Evolutionary conservation across 352 stramenopile genomes (phyloP), one percentile per base, ranked within the genome.

Genomic region (Peronosclerospora sorghi): DNA sequence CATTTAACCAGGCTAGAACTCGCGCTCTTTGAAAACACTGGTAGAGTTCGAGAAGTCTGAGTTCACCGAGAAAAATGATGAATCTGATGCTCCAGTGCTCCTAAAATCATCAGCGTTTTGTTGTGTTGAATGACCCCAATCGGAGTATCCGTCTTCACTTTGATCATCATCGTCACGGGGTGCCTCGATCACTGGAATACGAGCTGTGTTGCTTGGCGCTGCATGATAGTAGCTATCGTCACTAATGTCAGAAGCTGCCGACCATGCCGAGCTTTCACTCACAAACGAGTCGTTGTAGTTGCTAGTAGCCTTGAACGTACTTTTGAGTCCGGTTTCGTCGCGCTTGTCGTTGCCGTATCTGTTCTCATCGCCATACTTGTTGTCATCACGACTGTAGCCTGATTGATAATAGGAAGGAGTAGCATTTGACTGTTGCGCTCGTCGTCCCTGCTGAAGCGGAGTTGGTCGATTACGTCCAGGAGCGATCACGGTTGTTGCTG

Each of bases 31-130:
- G 14, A 60, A 48, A 36, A 23, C 34, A n/a, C 32, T 58, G 35
- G 41, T 41, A 5, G 47, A 47, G 15, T 56, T 44, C 9, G 42
- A 32, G n/a, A 58, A 67, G 35, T 70, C 52, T 17, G 61, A 70
- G 35, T 56, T 65, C 29, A 58, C 53, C 10, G 61, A 70, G 39
- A 67, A 65, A 40, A 67, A 61, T 27, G 61, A 70, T 28, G 47
- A 35, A 32, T 54, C 49, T 12, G 60, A 70, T 28, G 45, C 56
- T 20, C 35, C 43, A 24, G 60, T 70, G 38, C 48, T 56, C 14
- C 60, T 44, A 32, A 53, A 54, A 4, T 32, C 56, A 32, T 57
- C 40, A 38, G 49, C 23, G 8, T 41, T 45, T 32, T 48, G 48
- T 20, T 59, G 49, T 1, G 54, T 63, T 17, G 54, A 59, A 6